Evolutionary conservation across 768 basidiomycete genomes (phyloP).

Genomic region (Trametes villosa): DNA sequence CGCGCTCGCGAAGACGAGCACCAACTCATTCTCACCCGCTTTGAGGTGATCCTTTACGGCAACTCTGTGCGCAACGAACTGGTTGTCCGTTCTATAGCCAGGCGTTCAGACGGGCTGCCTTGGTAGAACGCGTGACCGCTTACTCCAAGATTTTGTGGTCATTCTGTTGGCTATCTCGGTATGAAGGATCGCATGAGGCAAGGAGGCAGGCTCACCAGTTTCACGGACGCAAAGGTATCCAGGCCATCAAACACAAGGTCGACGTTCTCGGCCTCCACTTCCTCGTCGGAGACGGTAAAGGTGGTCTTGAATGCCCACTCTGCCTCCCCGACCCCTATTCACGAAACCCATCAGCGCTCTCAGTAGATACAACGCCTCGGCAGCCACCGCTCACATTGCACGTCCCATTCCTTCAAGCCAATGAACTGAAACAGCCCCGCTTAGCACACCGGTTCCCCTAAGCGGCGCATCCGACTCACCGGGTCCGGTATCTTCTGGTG

Average conservation of each 20-base stretch:
- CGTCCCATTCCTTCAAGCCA: constrained; percentile 85
- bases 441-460: not conserved
- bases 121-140: constrained; percentile 16
- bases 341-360: not conserved
- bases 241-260: constrained; percentile 91
- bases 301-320: constrained; percentile 82
- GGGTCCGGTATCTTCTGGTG: constrained; percentile 80
- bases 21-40: constrained; percentile 64
- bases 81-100: constrained; percentile 66
- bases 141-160: constrained; percentile 69
- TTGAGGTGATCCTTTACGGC: constrained; percentile 58
- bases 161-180: constrained; percentile 54
- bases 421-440: constrained; percentile 52
- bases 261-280: constrained; percentile 50
- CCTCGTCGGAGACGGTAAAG: constrained; percentile 55
- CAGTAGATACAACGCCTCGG: not conserved
- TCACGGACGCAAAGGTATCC: constrained; percentile 84
- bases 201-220: constrained; percentile 52
- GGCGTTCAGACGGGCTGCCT: not conserved
- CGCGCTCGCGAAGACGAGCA: constrained; percentile 74
- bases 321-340: constrained; percentile 83
- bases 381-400: constrained; percentile 71
- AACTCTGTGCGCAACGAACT: constrained; percentile 78
- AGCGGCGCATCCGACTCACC: constrained; percentile 46
- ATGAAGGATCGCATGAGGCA: not conserved